A percentile compares a stretch with the other conserved stretches of the same genome.
Evolutionary conservation across 1,139 yeast genomes (phyloP).

Genomic region (Kurtzmaniella quercitrusa): DNA sequence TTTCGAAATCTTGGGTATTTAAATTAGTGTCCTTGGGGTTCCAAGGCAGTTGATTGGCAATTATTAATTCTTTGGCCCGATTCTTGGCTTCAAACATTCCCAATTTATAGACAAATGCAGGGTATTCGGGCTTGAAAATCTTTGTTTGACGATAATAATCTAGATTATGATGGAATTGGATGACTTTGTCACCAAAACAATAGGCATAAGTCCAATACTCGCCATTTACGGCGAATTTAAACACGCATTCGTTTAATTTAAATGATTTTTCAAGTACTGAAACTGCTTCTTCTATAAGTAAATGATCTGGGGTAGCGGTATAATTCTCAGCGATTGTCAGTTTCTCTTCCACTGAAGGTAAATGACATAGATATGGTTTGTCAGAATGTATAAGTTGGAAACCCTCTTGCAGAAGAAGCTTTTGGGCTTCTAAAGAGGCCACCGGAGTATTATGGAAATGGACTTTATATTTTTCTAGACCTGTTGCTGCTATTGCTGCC

Average conservation of each 20-base stretch:
- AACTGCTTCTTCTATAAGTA: constrained; percentile 19
- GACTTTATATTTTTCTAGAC: background rate
- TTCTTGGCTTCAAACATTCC: constrained; percentile 33
- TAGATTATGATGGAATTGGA: constrained; percentile 54
- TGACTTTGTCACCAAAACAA: constrained; percentile 51
- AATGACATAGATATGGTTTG: constrained; percentile 14
- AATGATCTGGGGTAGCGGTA: constrained; percentile 17
- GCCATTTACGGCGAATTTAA: constrained; percentile 29
- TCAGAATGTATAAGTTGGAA: background rate
- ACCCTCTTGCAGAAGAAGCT: background rate
- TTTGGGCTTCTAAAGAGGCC: background rate
- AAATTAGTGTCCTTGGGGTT: constrained; percentile 6
- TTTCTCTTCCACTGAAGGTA: constrained; percentile 10
- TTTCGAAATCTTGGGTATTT: constrained; percentile 16
- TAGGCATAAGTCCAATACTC: constrained; percentile 67
- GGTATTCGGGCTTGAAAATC: constrained; percentile 31
- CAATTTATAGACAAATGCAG: constrained; percentile 38
- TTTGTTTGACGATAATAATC: constrained; percentile 19
- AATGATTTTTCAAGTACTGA: constrained; percentile 19
- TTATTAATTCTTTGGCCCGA: constrained; percentile 18
- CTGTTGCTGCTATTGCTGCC: background rate
- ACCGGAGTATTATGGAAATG: background rate
- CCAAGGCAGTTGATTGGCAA: constrained; percentile 22
- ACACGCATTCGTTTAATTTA: constrained; percentile 25
- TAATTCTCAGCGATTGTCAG: constrained; percentile 7